Evolutionary conservation across 2,329 filamentous ascomycete genomes (phyloP), one percentile per base, ranked within the genome.

Genomic region (Penicillium rolfsii): DNA sequence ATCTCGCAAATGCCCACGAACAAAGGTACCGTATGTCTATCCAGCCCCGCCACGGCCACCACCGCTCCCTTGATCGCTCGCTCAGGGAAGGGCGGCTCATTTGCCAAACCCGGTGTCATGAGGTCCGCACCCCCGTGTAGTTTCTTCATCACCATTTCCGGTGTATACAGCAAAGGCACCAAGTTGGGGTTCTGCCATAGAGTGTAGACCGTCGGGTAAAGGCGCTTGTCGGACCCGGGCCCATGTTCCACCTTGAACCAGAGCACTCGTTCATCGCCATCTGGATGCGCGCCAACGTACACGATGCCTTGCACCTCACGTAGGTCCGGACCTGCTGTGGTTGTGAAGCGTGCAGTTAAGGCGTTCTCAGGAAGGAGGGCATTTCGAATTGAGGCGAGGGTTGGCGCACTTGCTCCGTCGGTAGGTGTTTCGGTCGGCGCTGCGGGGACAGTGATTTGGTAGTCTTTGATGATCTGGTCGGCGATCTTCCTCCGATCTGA

Each of bases 401-500:
- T 85, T 36, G 81, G 80, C 41, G 77, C 71, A 6, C 80, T 77
- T 11, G 79, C 73, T 28, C 70, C 72, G 43, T 68, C 72, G 63
- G 65, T 71, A 63, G 65, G 70, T 57, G 69, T 61, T 54, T 73
- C 70, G 33, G 74, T 60, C 19, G 73, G 58, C 12, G 68, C 69
- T 24, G 73, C 67, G 7, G 82, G 81, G 0, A 84, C 70, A 41
- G 80, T 71, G 61, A 88, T 80, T 38, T 80, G 76, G 70, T 87
- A 88, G 67, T 87, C 84, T 64, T 81, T 74, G 70, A 90, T 89
- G 67, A 90, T 88, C 66, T 87, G 83, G 69, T 89, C 87, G 53
- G 87, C 87, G 38, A 87, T 84, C 67, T 85, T 87, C 60, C 88
- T 82, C 61, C 88, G 83, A 69, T 90, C 88, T 2, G 87, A 89